Conservation (phyloP, 2,329 filamentous ascomycete genomes). For the Xylaria sp. region DNA sequence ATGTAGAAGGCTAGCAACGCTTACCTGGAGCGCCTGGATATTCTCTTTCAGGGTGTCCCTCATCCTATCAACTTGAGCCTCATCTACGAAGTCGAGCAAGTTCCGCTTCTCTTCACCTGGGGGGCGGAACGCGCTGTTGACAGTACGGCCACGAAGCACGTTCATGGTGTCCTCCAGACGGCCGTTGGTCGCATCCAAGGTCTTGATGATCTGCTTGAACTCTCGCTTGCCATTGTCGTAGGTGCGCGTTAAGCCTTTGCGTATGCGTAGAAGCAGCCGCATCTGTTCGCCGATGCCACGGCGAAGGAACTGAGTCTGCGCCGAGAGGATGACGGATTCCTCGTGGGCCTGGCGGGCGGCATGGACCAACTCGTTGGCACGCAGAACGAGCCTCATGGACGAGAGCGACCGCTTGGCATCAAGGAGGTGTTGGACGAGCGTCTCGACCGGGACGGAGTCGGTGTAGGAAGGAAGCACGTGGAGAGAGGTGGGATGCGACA, state of each 20-base stretch:
- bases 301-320: constrained; percentile 74
- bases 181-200: constrained; percentile 73
- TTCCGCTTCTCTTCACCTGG: constrained; percentile 67
- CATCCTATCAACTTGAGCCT: constrained; percentile 73
- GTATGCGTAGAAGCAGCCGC: constrained; percentile 61
- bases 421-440: constrained; percentile 84
- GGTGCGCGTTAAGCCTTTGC: constrained; percentile 62
- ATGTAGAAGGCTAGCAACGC: constrained; percentile 23
- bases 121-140: constrained; percentile 72
- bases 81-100: constrained; percentile 81
- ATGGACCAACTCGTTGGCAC: constrained; percentile 86
- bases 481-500: constrained; percentile 35
- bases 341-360: constrained; percentile 79
- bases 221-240: constrained; percentile 69
- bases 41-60: constrained; percentile 73
- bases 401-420: constrained; percentile 88
- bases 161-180: constrained; percentile 74
- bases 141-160: constrained; percentile 69
- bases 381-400: constrained; percentile 83
- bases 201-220: constrained; percentile 69
- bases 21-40: constrained; percentile 75
- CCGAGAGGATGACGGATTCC: constrained; percentile 77
- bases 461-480: constrained; percentile 52
- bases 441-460: constrained; percentile 69
- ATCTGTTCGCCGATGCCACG: constrained; percentile 68